Evolutionary conservation across 2,329 filamentous ascomycete species (phyloP), one percentile per base, ranked within the genome.

Genomic region (Cladosporium phlei): DNA sequence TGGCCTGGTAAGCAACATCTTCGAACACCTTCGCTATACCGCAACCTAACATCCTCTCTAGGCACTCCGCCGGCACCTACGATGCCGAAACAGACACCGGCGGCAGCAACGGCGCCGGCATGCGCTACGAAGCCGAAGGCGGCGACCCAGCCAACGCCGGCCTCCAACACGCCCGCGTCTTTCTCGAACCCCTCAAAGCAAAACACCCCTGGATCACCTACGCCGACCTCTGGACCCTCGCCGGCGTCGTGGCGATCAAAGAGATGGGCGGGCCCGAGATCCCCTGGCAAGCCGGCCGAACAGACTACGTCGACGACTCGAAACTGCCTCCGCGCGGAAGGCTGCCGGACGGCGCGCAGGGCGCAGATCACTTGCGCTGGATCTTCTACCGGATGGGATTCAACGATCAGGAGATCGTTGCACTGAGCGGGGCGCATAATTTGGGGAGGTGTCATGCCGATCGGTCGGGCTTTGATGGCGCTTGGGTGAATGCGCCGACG

Each of bases 91-190:
- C 77, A 46, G 75, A 80, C 57, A 83, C 79, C 0, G 80, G 80
- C 27, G 80, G 80, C 28, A 78, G 73, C 20, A 83, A 83, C 59
- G 80, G 80, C 49, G 80, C 80, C 0, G 79, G 79, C 14, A 83
- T 83, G 80, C 72, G 80, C 25, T 83, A 82, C 59, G 79, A 82
- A 66, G 66, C 71, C 19, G 80, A 83, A 66, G 79, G 78, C 49
- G 79, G 78, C 50, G 79, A 83, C 59, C 79, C 79, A 4, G 77
- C 80, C 47, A 83, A 83, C 63, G 79, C 79, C 3, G 80, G 80
- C 14, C 73, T 83, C 8, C 76, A 83, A 55, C 73, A 82, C 60
- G 80, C 78, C 17, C 77, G 79, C 12, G 74, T 77, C 21, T 83
- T 83, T 63, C 73, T 84, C 50, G 79, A 83, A 56, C 77, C 79